Conservation (phyloP, 805 yeast genomes). For the Wickerhamomyces kurtzmanii region DNA sequence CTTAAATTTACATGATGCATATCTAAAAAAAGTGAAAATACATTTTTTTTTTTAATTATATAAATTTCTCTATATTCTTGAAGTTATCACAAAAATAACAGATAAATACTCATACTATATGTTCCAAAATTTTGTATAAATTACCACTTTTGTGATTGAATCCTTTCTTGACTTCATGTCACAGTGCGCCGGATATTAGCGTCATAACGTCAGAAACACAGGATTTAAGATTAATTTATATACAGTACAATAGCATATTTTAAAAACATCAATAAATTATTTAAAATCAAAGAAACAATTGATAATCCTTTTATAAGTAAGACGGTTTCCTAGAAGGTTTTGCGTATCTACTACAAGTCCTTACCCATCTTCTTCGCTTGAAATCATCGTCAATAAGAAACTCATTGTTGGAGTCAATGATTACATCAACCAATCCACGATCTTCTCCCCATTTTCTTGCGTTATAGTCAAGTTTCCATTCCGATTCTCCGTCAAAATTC, state of each 20-base stretch:
- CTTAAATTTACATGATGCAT: too few species aligned
- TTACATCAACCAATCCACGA: conserved; percentile 26
- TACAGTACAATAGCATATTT: conserved; percentile 3
- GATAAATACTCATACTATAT: too few species aligned
- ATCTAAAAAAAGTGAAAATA: too few species aligned
- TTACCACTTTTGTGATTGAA: too few species aligned
- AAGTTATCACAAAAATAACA: too few species aligned
- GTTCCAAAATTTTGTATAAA: too few species aligned
- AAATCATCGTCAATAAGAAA: conserved; percentile 35
- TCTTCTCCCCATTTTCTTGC: conserved; percentile 43
- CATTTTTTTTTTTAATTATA: too few species aligned
- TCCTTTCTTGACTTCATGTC: too few species aligned
- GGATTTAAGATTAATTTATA: neutral
- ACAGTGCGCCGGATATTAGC: conserved; percentile 9
- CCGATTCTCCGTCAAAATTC: conserved; percentile 50
- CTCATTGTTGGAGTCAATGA: conserved; percentile 34
- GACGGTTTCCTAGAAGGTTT: conserved; percentile 25
- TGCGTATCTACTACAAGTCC: conserved; percentile 41
- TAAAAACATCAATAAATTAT: neutral
- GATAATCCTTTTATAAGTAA: conserved; percentile 4
- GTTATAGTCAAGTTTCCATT: conserved; percentile 57
- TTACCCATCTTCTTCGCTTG: conserved; percentile 45
- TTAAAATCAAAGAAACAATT: neutral
- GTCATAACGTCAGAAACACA: neutral
- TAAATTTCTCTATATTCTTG: too few species aligned